These are phyloP conservation scores for Staphylotrichum tortipilum DNA, from an alignment of 495 filamentous ascomycete genomes.

Conservation along the genomic window DNA sequence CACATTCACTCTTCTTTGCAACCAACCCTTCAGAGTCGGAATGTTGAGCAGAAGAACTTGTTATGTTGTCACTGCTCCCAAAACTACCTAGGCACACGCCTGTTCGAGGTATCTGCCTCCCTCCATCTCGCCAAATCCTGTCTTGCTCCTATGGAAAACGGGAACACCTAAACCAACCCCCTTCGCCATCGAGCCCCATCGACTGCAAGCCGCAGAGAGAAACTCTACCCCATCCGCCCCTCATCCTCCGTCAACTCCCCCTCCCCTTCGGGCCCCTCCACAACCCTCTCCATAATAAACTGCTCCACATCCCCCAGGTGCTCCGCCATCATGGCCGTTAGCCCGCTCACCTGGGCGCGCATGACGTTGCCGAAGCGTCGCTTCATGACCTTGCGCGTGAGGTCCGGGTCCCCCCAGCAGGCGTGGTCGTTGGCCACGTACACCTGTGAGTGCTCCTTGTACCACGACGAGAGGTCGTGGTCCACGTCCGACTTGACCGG, in stretches of 20 bases:
- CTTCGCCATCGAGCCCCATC: neutral
- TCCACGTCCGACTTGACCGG: conserved; percentile 59
- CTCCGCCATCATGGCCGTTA: conserved; percentile 56
- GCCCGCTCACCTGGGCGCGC: conserved; percentile 41
- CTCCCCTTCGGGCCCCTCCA: conserved; percentile 23
- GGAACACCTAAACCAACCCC: too few relatives aligned
- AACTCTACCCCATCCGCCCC: neutral
- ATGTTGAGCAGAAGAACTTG: too few relatives aligned
- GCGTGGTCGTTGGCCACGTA: conserved; percentile 64
- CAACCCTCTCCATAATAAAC: conserved; percentile 45
- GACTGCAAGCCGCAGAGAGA: too few relatives aligned
- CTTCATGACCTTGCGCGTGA: conserved; percentile 52
- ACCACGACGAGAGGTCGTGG: conserved; percentile 59
- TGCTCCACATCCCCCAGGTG: conserved; percentile 49
- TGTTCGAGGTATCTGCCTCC: too few relatives aligned
- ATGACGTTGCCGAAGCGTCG: conserved; percentile 56
- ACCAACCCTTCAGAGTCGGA: too few relatives aligned
- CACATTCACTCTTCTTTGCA: neutral
- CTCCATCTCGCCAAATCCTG: too few relatives aligned
- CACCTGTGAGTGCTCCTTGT: conserved; percentile 61
- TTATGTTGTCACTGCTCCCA: too few relatives aligned
- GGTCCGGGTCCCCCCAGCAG: conserved; percentile 54
- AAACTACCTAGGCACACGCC: neutral
- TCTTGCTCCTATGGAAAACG: too few relatives aligned
- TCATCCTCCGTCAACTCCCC: conserved; percentile 22